phyloP scores from a whole-genome alignment of 139 green algal species.

The Closterium sp. region DNA sequence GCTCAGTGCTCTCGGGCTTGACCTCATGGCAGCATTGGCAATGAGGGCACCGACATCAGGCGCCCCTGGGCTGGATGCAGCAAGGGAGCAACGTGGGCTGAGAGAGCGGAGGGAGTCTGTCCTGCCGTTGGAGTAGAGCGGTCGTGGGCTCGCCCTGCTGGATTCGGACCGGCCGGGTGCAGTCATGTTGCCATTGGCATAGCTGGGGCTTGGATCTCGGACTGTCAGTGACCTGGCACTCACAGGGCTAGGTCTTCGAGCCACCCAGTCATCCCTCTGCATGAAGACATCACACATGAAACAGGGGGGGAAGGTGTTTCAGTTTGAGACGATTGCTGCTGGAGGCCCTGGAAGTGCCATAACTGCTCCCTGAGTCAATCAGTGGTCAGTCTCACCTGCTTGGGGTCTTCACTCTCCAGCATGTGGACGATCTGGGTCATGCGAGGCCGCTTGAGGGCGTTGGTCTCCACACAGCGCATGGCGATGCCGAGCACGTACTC shows the following conservation, averaged over 20 bases:
- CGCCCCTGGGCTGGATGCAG: constrained; percentile 3
- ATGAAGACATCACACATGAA: no score
- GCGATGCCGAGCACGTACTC: constrained; percentile 31
- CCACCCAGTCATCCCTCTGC: background rate
- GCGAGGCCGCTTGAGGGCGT: constrained; percentile 28
- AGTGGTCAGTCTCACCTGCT: background rate
- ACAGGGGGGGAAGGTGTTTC: no score
- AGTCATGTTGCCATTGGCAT: background rate
- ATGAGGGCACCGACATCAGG: constrained; percentile 22
- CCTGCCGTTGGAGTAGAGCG: background rate
- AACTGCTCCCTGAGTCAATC: no score
- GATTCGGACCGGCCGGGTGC: background rate
- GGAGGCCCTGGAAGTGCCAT: no score
- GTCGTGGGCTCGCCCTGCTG: background rate
- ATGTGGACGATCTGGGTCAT: constrained; percentile 34
- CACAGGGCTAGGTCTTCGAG: background rate
- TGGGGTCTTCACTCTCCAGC: constrained; percentile 38
- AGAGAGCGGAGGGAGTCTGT: background rate
- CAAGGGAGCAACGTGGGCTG: background rate
- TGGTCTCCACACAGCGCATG: constrained; percentile 31
- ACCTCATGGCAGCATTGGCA: constrained; percentile 14
- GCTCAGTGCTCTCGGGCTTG: background rate
- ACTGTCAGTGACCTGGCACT: background rate
- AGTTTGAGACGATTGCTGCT: no score
- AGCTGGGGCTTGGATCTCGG: background rate